Conservation (phyloP, 2,329 filamentous ascomycete genomes). For the Colletotrichum musicola region DNA sequence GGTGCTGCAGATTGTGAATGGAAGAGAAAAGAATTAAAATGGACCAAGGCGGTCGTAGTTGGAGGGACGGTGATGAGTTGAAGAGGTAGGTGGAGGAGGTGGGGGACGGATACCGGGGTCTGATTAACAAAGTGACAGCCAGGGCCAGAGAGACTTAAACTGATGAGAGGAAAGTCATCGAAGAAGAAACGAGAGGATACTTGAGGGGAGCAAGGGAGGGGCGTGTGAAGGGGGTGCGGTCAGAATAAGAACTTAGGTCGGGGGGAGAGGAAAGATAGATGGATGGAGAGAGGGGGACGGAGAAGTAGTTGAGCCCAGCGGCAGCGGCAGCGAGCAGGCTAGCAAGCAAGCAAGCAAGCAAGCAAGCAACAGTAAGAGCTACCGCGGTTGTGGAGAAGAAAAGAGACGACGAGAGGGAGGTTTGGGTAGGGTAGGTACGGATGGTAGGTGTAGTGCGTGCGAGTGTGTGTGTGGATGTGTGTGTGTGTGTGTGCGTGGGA, state of each 20-base stretch:
- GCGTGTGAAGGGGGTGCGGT: slow-evolving; percentile 33
- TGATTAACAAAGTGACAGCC: slow-evolving; percentile 42
- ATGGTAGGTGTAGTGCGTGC: not conserved
- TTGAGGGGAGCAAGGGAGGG: slow-evolving; percentile 29
- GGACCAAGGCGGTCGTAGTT: slow-evolving; percentile 39
- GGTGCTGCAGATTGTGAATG: slow-evolving; percentile 44
- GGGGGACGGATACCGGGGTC: slow-evolving; percentile 41
- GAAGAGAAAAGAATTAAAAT: slow-evolving; percentile 42
- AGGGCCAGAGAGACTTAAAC: slow-evolving; percentile 35
- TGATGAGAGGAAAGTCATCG: slow-evolving; percentile 37
- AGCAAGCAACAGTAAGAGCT: slow-evolving; percentile 18
- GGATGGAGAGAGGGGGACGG: not conserved
- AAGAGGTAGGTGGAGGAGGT: slow-evolving; percentile 39
- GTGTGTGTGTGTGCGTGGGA: slow-evolving; percentile 1
- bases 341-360: slow-evolving; percentile 25
- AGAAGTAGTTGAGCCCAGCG: slow-evolving; percentile 14
- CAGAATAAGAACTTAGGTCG: slow-evolving; percentile 20
- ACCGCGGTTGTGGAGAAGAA: slow-evolving; percentile 32
- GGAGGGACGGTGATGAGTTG: slow-evolving; percentile 40
- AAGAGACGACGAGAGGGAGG: slow-evolving; percentile 33
- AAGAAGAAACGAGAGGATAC: slow-evolving; percentile 37
- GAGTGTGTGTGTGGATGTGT: slow-evolving; percentile 1
- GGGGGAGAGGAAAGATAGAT: not conserved
- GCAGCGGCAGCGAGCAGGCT: slow-evolving; percentile 5
- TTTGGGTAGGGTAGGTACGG: slow-evolving; percentile 17